A percentile compares a stretch with the other conserved stretches of the same genome.
phyloP scores from a whole-genome alignment of 139 green algal species.

The Micractinium conductrix region DNA sequence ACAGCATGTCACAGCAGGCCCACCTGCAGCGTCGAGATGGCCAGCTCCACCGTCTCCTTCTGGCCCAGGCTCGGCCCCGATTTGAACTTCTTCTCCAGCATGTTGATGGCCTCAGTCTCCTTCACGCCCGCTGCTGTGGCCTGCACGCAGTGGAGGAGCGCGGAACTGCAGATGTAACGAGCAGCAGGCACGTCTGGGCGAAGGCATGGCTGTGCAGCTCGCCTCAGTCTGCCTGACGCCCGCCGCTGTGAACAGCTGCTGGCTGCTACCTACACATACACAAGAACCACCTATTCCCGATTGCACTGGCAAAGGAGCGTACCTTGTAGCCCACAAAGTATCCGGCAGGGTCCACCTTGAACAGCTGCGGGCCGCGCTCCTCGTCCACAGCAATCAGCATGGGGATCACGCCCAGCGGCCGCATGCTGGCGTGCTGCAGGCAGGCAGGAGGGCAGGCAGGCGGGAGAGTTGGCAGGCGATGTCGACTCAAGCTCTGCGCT shows the following conservation, averaged over 20 bases:
- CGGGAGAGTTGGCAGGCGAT: neutral
- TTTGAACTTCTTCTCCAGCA: conserved; percentile 97
- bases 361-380: conserved; percentile 94
- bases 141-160: too few relatives aligned
- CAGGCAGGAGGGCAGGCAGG: neutral
- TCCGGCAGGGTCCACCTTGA: conserved; percentile 97
- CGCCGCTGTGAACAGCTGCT: too few relatives aligned
- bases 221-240: too few relatives aligned
- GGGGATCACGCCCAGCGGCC: conserved; percentile 85
- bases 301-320: too few relatives aligned
- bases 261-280: neutral
- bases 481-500: too few relatives aligned
- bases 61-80: conserved; percentile 28
- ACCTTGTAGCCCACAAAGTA: conserved; percentile 99
- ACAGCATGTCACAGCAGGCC: too few relatives aligned
- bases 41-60: conserved; percentile 79
- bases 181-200: neutral
- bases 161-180: neutral
- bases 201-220: too few relatives aligned
- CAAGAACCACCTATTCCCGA: neutral
- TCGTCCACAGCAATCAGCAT: conserved; percentile 97
- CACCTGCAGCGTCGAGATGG: conserved; percentile 80
- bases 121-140: conserved; percentile 91
- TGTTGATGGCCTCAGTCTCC: conserved; percentile 96
- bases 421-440: conserved; percentile 91